Base-by-base conservation (phyloP, 805 yeast species). In the Ogataea nitratoaversa region DNA sequence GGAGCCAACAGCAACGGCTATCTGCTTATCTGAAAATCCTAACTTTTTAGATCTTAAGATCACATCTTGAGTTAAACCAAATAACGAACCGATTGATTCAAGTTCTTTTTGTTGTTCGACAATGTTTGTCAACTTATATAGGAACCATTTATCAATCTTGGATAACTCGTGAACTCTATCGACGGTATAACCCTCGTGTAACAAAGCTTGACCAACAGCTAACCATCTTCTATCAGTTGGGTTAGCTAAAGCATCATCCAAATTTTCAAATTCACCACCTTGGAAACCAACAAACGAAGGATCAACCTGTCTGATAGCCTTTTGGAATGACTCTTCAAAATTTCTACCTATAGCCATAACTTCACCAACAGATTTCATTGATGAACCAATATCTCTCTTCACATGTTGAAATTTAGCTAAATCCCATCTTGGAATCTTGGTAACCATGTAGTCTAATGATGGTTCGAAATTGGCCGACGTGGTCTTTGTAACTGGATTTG, bases 301-400 rank as follows among this genome's bases (percentile, higher is more conserved):
- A 62, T 93, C 99, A 25, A 95, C 89, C 14, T 95, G 85, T 66
- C 99, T 78, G 52, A 93, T 89, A 42, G 98, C 99, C 70, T 91
- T 91, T 66, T 93, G 99, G 50, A 91, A 86, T 8, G 97, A 95
- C 64, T 91, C 99, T 67, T 91, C 99, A 53, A 91, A 91, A 20
- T 95, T 91, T 65, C 99, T 78, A 59, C 99, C 99, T 59, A 91
- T 87, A 52, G 91, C 78, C 99, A 91, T 91, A 38, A 93, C 98
- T 66, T 91, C 99, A 72, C 99, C 99, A 50, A 91, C 98, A 47
- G 97, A 89, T 70, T 91, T 91, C 99, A 91, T 91, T 23, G 96
- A 80, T 2, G 97, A 89, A 29, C 31, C 8, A 93, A 84, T 54
- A 91, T 77, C 62, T 81, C 74, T 38, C 86, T 82, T 17, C 95